Conservation (phyloP, 1,284 basidiomycete genomes). For the Cryptococcus depauperatus region DNA sequence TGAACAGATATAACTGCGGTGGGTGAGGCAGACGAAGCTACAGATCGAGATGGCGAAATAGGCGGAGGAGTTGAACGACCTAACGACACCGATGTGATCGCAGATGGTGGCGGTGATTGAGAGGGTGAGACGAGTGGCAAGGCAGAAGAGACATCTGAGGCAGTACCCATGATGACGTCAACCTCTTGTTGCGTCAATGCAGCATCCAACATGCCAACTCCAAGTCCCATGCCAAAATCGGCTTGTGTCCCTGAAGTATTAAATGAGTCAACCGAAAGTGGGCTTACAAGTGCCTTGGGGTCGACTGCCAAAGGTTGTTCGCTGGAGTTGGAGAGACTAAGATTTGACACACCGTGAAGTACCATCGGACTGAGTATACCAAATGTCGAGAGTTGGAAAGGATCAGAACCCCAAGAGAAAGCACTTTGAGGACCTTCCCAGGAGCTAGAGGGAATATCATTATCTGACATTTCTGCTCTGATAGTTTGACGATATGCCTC, state of each 20-base stretch:
- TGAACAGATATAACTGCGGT: constrained; percentile 1
- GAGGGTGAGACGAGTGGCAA: constrained; percentile 3
- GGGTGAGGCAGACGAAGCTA: constrained; percentile 1
- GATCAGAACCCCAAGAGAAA: constrained; percentile 15
- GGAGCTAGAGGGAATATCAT: constrained; percentile 9
- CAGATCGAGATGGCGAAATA: background rate
- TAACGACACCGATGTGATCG: constrained; percentile 2
- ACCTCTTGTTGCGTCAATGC: constrained; percentile 25
- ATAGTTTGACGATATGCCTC: constrained; percentile 30
- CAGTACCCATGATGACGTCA: constrained; percentile 15
- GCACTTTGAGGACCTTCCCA: constrained; percentile 14
- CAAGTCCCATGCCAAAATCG: constrained; percentile 1
- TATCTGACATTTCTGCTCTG: constrained; percentile 2
- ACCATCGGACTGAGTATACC: constrained; percentile 28
- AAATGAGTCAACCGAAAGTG: constrained; percentile 9
- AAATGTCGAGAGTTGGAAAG: constrained; percentile 13
- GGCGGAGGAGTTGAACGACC: constrained; percentile 3
- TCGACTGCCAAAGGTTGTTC: constrained; percentile 12
- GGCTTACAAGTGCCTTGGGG: constrained; percentile 20
- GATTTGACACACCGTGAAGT: constrained; percentile 20
- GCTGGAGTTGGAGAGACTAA: constrained; percentile 11
- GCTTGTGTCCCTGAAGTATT: background rate
- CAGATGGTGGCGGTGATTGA: background rate
- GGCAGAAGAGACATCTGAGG: background rate
- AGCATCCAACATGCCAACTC: constrained; percentile 20